A percentile compares a stretch with the other conserved stretches of the same genome.
phyloP scores from a whole-genome alignment of 306 rosid species.

The Prosopis cineraria region DNA sequence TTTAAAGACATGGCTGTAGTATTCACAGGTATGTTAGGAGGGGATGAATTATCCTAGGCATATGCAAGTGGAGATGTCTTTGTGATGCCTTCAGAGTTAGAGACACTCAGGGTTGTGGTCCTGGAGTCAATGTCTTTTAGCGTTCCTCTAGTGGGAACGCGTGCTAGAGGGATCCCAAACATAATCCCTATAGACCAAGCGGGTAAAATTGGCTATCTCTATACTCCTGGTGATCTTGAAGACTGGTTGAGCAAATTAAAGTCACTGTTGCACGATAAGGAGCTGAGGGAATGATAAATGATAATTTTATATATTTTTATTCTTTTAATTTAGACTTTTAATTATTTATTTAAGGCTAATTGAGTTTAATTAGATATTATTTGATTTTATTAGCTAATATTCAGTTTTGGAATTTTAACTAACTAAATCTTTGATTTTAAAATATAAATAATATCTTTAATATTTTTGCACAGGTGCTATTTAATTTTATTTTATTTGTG shows the following conservation, averaged over 20 bases:
- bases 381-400: too few species aligned
- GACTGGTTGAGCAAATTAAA: slow-evolving; percentile 83
- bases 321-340: too few species aligned
- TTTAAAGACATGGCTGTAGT: slow-evolving; percentile 90
- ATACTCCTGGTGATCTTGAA: slow-evolving; percentile 65
- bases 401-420: too few species aligned
- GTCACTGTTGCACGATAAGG: slow-evolving; percentile 65
- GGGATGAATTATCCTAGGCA: slow-evolving; percentile 93
- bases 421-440: too few species aligned
- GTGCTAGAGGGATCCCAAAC: slow-evolving; percentile 94
- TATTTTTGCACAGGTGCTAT: too few species aligned
- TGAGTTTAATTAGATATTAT: too few species aligned
- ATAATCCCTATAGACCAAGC: slow-evolving; percentile 86
- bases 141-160: slow-evolving; percentile 90
- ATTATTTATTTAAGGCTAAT: too few species aligned
- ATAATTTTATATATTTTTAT: too few species aligned
- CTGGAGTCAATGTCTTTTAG: slow-evolving; percentile 96
- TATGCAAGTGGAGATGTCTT: slow-evolving; percentile 94
- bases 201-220: slow-evolving; percentile 81
- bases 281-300: slow-evolving; percentile 83
- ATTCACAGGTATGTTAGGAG: slow-evolving; percentile 95
- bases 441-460: too few species aligned
- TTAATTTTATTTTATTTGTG: too few species aligned
- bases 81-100: slow-evolving; percentile 96
- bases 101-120: slow-evolving; percentile 93